Base-by-base conservation (phyloP, 106 monocot genomes). In the Dendrobium huoshanense region DNA sequence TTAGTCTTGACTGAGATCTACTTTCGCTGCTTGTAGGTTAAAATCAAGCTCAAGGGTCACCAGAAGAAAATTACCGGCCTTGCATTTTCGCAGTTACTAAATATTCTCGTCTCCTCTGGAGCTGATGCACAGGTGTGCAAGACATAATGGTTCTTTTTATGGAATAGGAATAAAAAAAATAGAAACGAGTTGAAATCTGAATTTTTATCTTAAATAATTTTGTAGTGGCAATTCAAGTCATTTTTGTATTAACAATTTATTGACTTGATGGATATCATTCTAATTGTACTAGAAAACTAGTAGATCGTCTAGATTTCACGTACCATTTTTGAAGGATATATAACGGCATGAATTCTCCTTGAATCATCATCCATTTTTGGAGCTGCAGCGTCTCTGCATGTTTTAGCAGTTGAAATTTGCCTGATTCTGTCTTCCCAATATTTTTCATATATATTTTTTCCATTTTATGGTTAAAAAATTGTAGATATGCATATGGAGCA, bases 401-500 rank as follows among this genome's bases (percentile, higher is more conserved):
- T 64, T 64, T n/a, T 64, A 22, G 25, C 64, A 7, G 24, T 8
- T 7, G n/a, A 65, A 25, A 65, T 24, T 65, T 24, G n/a, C n/a
- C n/a, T 65, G 64, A 5, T 65, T 65, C 25, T 25, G 64, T 24
- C 7, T 51, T 51, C 13, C 6, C 6, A 65, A 65, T 65, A 24
- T 65, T 20, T 25, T 65, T 65, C 22, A 24, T 65, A 65, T 8
- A 5, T 65, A 65, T 22, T 8, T 65, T 22, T 22, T 65, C 64
- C 24, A 65, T 22, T 25, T 72, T 33, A 72, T 15, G 17, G 40
- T 72, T 22, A 40, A 43, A 41, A 44, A 44, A 75, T 31, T 29
- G 68, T 91, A 99, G 98, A 81, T 99, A 4, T 99, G 98, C 54
- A 82, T 95, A 7, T 99, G 98, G 98, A 99, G 98, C 80, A 99